Evolutionary conservation across 1,284 basidiomycete species (phyloP), one percentile per base, ranked within the genome.

Genomic region (Leccinum variabile): DNA sequence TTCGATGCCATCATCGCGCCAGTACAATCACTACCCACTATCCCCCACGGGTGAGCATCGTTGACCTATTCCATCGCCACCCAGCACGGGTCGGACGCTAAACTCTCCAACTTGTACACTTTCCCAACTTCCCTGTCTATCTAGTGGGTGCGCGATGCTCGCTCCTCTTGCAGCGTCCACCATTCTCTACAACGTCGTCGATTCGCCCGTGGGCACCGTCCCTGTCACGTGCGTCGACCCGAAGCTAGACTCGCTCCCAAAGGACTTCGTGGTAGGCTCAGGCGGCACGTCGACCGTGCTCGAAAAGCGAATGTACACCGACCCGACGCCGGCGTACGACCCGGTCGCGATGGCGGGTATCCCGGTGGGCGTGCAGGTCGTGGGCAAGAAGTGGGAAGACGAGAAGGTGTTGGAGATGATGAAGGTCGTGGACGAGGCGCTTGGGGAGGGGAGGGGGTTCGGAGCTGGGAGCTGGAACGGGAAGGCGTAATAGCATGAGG

Each of bases 371-470:
- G 83, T 97, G 50, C 95, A 97, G 76, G 72, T 96, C 25, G 88
- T 91, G 0, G 91, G 91, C 1, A 84, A 80, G 69, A 83, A 81
- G 65, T 94, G 87, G 84, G 89, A 95, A 69, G 95, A 97, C 58
- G 95, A 96, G 79, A 92, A 92, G 75, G 87, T 95, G 2, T 70
- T 97, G 55, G 85, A 78, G 25, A 84, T 94, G 77, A 95, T 96
- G 94, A 79, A 81, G 65, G 76, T 94, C n/a, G 77, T 96, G 7
- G 92, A 95, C 64, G 74, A 79, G 7, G 88, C 86, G 2, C 76
- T 93, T 56, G 87, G 81, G 37, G 75, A 69, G n/a, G 75, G 37
- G 5, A 64, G 84, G 59, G 81, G 79, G 1, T 88, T 89, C 70
- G 86, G 85, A 8, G 84, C 85, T 30, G 78, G 75, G 5, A 69